Conservation (phyloP, 345 rosid species). For the Heritiera fomes region DNA sequence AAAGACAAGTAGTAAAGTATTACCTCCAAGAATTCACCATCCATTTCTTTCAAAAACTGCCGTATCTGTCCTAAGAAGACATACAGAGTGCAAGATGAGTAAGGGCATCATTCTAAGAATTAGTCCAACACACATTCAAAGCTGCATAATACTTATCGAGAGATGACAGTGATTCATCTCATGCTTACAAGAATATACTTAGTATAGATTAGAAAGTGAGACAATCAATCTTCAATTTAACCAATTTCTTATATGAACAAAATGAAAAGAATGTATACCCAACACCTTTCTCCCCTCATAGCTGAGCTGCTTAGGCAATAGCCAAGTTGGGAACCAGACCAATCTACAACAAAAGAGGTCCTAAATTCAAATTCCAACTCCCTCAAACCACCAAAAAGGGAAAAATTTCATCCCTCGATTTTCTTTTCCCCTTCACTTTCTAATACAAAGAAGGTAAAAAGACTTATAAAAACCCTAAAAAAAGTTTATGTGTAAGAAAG, state of each 20-base stretch:
- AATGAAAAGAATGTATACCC: neutral
- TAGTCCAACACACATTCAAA: neutral
- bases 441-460: neutral
- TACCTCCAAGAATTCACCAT: slow-evolving; percentile 91
- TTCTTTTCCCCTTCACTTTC: neutral
- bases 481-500: neutral
- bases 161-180: neutral
- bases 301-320: neutral
- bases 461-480: neutral
- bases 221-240: neutral
- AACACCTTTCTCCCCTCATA: neutral
- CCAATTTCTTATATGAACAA: neutral
- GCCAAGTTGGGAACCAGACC: neutral
- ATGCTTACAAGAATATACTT: neutral
- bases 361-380: neutral
- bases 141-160: neutral
- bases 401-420: neutral
- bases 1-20: neutral
- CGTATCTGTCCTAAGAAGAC: slow-evolving; percentile 49
- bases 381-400: neutral
- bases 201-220: neutral
- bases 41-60: slow-evolving; percentile 66
- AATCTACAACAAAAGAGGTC: neutral
- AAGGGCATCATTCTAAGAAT: neutral
- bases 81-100: neutral